Evolutionary conservation across 2,329 filamentous ascomycete genomes (phyloP), one percentile per base, ranked within the genome.

Genomic region (Diplodia sapinea): DNA sequence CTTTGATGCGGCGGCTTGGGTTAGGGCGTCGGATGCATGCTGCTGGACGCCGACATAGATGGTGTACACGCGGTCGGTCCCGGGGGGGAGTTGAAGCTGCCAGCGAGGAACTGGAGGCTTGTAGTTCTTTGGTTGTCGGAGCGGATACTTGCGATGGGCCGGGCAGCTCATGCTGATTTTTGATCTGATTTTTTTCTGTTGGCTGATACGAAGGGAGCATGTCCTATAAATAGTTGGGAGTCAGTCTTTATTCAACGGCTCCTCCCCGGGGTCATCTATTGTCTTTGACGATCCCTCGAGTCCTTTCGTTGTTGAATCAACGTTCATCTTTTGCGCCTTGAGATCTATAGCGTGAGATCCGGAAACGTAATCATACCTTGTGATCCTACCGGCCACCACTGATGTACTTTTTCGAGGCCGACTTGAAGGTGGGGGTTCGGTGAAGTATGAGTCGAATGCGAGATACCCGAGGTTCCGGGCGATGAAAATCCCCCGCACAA

Each of bases 31-130:
- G 15, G 68, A 52, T 1, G 49, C 54, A 40, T 74, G 76, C 31
- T 72, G 69, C 68, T 79, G 76, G 12, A 74, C 69, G 9, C 77
- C 77, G 9, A 79, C 66, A 56, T 79, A 79, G 2, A 74, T 66
- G 12, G 75, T 78, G 63, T 73, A 73, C 8, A 78, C 68, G 17
- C 73, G 70, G 0, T 67, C 72, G 9, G 74, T 63, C 23, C 62
- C 47, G 1, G 70, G 55, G 7, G 75, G 74, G 1, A 78, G 66
- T 20, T 69, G 68, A 7, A 78, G 67, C 4, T 69, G 74, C 71
- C 73, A 79, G 65, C 78, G 69, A 9, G 76, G 76, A 11, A 79
- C 72, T 1, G 77, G 77, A 3, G 74, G 70, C 20, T 73, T 74
- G 62, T 79, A 74, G 51, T 75, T 74, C 40, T 65, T 68, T 4